Base-by-base conservation (phyloP, 2,329 filamentous ascomycete genomes). In the Niveomyces coronatus region DNA sequence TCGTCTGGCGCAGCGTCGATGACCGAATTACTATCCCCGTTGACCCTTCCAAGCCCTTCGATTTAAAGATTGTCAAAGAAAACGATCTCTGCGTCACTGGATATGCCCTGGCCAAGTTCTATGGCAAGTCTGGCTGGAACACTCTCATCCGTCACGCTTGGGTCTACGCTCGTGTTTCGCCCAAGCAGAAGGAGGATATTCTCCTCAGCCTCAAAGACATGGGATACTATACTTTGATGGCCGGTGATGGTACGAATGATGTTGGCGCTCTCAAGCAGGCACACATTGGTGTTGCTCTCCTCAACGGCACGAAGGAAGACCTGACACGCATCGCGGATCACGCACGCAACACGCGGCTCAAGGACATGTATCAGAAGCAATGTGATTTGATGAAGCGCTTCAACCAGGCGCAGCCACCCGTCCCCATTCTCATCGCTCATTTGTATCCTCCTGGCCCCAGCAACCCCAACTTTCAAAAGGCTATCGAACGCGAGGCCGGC, bases 121-220 rank as follows among this genome's bases (percentile, higher is more conserved):
- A 83, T 61, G 84, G 76, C 40, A 82, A 94, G 54, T 49, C 74
- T 40, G 86, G 79, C 34, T 82, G 88, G 63, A 69, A 74, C 37
- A 76, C 85, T 39, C 71, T 98, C 35, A 71, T 96, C 22, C 82
- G 88, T 35, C 75, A 96, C 61, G 79, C 88, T 11, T 98, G 91
- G 91, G 91, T 98, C 4, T 98, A 98, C 56, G 91, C 91, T 48
- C 86, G 91, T 53, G 91, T 98, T 9, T 98, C 91, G 2, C 91
- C 91, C 8, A 95, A 94, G 70, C 91, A 98, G 55, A 98, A 98
- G 67, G 91, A 98, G 61, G 88, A 96, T 39, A 96, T 98, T 53
- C 71, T 98, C n/a, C 75, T 94, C 16, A 91, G 91, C 26, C 76
- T 96, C 45, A 95, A 94, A 65, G 88, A 94, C 53, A 84, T 86